Evolutionary conservation across 2,329 filamentous ascomycete species (phyloP).

Genomic region (Neonectria ditissima): DNA sequence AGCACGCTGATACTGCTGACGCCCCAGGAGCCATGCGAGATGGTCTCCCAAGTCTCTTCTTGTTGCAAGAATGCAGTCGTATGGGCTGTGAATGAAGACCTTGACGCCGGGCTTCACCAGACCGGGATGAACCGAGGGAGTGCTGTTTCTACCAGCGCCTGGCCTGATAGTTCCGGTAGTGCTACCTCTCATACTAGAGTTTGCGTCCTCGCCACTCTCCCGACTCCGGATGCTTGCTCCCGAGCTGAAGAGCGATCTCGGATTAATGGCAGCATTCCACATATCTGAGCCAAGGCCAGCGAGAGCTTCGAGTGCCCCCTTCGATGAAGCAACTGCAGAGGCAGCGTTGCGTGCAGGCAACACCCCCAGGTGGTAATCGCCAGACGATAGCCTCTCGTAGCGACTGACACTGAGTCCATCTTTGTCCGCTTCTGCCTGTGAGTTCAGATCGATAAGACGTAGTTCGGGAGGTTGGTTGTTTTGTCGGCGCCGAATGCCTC

Average conservation of each 20-base stretch:
- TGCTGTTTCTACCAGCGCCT: conserved; percentile 38
- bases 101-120: conserved; percentile 70
- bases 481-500: conserved; percentile 76
- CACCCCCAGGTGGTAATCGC: conserved; percentile 91
- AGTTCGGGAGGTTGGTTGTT: conserved; percentile 90
- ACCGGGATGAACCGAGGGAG: conserved; percentile 62
- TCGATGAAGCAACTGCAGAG: conserved; percentile 71
- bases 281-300: conserved; percentile 80
- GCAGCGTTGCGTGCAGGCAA: conserved; percentile 79
- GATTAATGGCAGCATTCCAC: conserved; percentile 92
- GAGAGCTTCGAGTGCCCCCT: conserved; percentile 81
- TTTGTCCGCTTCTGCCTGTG: conserved; percentile 88
- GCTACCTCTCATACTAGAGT: conserved; percentile 61
- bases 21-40: conserved; percentile 85
- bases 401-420: conserved; percentile 88
- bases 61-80: conserved; percentile 93
- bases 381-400: conserved; percentile 85
- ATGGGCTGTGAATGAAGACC: conserved; percentile 95
- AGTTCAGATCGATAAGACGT: conserved; percentile 87
- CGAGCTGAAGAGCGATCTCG: conserved; percentile 87
- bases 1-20: conserved; percentile 82
- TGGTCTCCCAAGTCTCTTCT: conserved; percentile 90
- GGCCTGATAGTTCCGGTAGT: conserved; percentile 48
- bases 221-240: conserved; percentile 79
- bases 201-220: conserved; percentile 68